A percentile compares a stretch with the other conserved stretches of the same genome.
These are phyloP conservation scores for Hypoxylon sp. DNA, from an alignment of 2,329 filamentous ascomycete species.

Conservation along the genomic window DNA sequence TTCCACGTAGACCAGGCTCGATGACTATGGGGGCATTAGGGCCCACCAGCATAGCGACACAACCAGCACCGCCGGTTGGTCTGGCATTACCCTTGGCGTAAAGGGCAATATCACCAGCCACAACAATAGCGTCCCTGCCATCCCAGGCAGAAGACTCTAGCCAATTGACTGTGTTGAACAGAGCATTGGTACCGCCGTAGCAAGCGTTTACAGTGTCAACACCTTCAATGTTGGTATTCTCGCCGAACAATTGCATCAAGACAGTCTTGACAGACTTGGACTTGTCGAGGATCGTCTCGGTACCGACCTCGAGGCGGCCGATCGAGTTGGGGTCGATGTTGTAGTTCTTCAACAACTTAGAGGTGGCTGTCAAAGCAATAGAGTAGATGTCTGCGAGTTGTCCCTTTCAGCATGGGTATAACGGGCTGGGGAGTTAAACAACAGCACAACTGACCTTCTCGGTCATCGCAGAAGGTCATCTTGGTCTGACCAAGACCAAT, in stretches of 20 bases:
- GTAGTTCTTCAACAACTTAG: slow-evolving; percentile 86
- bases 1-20: slow-evolving; percentile 84
- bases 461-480: slow-evolving; percentile 93
- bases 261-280: slow-evolving; percentile 93
- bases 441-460: slow-evolving; percentile 75
- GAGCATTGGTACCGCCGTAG: slow-evolving; percentile 87
- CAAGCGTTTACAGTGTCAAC: slow-evolving; percentile 88
- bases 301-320: slow-evolving; percentile 87
- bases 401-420: slow-evolving; percentile 22
- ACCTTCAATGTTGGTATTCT: slow-evolving; percentile 88
- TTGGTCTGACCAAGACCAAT: slow-evolving; percentile 92
- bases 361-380: slow-evolving; percentile 82
- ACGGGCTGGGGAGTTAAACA: slow-evolving; percentile 8
- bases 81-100: slow-evolving; percentile 88
- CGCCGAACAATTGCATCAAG: slow-evolving; percentile 87
- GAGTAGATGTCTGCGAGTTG: slow-evolving; percentile 83
- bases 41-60: slow-evolving; percentile 83
- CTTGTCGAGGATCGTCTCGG: slow-evolving; percentile 89
- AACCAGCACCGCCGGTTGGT: slow-evolving; percentile 84
- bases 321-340: slow-evolving; percentile 83
- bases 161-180: slow-evolving; percentile 90
- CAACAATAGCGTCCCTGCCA: slow-evolving; percentile 83
- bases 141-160: slow-evolving; percentile 90
- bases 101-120: slow-evolving; percentile 86
- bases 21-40: slow-evolving; percentile 82